Evolutionary conservation across 2,329 filamentous ascomycete genomes (phyloP).

Genomic region (Ploettnerulaceae sp.): DNA sequence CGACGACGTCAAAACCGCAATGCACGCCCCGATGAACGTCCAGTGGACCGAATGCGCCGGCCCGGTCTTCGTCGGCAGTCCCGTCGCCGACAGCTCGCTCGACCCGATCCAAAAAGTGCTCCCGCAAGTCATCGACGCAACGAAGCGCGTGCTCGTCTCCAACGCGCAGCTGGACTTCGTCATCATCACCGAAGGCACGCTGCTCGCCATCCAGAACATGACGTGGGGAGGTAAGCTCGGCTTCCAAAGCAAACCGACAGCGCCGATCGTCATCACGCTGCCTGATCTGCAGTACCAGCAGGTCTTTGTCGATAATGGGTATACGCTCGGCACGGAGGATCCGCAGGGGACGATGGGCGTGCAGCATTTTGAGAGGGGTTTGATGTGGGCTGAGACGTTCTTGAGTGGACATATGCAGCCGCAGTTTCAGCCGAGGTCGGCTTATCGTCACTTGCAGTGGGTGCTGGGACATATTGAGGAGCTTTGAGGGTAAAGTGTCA

Average conservation of each 20-base stretch:
- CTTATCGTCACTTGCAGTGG: slow-evolving; percentile 36
- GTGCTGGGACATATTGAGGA: slow-evolving; percentile 34
- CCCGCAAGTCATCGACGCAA: slow-evolving; percentile 45
- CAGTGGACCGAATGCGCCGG: slow-evolving; percentile 40
- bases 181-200: slow-evolving; percentile 46
- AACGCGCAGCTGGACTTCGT: slow-evolving; percentile 45
- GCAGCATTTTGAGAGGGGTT: slow-evolving; percentile 36
- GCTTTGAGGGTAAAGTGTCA: slow-evolving; percentile 5
- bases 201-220: slow-evolving; percentile 49
- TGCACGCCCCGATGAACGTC: slow-evolving; percentile 41
- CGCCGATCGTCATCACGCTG: slow-evolving; percentile 22
- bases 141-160: slow-evolving; percentile 47
- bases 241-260: slow-evolving; percentile 39
- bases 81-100: slow-evolving; percentile 34
- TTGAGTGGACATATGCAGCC: slow-evolving; percentile 36
- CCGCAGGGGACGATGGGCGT: slow-evolving; percentile 38
- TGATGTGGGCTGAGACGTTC: slow-evolving; percentile 37
- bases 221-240: slow-evolving; percentile 48
- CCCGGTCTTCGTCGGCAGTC: slow-evolving; percentile 39
- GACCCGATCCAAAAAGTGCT: slow-evolving; percentile 40
- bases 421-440: slow-evolving; percentile 34
- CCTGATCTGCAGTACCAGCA: slow-evolving; percentile 22
- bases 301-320: slow-evolving; percentile 15
- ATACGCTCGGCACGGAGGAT: slow-evolving; percentile 47
- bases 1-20: slow-evolving; percentile 44